Evolutionary conservation across 108 stramenopile genomes (phyloP).

Genomic region (Hondaea fermentalgiana): DNA sequence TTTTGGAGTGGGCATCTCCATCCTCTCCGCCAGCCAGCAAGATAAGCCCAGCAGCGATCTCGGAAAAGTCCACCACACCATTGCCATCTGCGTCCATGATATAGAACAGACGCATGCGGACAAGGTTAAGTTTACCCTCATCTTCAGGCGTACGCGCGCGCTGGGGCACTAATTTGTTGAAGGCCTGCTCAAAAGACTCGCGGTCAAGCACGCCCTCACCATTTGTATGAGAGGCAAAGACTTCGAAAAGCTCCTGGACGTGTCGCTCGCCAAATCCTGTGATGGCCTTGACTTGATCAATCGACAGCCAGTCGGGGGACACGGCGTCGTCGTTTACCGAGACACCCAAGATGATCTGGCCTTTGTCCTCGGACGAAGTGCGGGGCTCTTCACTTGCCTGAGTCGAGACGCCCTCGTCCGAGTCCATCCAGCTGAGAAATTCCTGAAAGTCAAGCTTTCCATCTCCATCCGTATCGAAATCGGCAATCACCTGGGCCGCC

Average conservation of each 20-base stretch:
- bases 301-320: neutral
- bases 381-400: too few species aligned
- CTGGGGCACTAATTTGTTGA: neutral
- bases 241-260: slow-evolving; percentile 17
- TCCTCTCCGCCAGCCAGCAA: neutral
- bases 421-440: slow-evolving; percentile 18
- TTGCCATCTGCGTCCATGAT: neutral
- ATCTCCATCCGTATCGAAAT: neutral
- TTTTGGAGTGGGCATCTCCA: neutral
- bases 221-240: neutral
- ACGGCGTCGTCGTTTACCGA: neutral
- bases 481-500: slow-evolving; percentile 23
- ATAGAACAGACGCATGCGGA: slow-evolving; percentile 6
- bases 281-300: neutral
- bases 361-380: neutral
- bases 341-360: neutral
- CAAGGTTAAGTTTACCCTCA: neutral
- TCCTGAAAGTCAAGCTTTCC: slow-evolving; percentile 6
- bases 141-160: neutral
- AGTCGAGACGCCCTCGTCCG: neutral
- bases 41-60: slow-evolving; percentile 22
- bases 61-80: slow-evolving; percentile 26
- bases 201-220: neutral
- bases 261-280: neutral
- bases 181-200: neutral